phyloP scores from a whole-genome alignment of 1,284 basidiomycete genomes.

The Ustilago curta region DNA sequence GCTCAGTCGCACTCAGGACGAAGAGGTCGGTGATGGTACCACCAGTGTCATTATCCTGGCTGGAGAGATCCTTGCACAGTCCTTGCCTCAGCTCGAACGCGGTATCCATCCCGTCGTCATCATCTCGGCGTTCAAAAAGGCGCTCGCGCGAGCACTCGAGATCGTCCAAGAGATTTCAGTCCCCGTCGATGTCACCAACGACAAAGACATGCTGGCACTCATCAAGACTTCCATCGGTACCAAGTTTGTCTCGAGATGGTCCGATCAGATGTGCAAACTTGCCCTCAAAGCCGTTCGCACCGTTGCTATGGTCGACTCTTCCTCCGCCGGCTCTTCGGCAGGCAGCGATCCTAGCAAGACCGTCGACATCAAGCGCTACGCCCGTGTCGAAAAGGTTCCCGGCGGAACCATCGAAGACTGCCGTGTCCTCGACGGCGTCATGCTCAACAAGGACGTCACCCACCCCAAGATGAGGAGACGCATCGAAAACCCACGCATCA shows the following conservation, averaged over 20 bases:
- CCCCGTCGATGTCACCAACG: slow-evolving; percentile 87
- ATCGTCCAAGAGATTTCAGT: slow-evolving; percentile 88
- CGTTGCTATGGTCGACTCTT: slow-evolving; percentile 74
- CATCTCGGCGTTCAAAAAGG: slow-evolving; percentile 96
- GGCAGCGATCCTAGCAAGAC: slow-evolving; percentile 70
- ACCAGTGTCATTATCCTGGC: slow-evolving; percentile 97
- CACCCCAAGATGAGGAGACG: slow-evolving; percentile 95
- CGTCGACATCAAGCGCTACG: slow-evolving; percentile 98
- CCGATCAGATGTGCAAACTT: slow-evolving; percentile 94
- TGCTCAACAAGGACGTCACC: slow-evolving; percentile 99
- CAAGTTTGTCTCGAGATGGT: slow-evolving; percentile 96
- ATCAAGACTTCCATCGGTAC: slow-evolving; percentile 99
- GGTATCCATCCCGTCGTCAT: slow-evolving; percentile 99
- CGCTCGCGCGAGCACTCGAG: slow-evolving; percentile 87
- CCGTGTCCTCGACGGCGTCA: slow-evolving; percentile 86
- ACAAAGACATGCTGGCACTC: slow-evolving; percentile 91
- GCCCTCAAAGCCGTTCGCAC: slow-evolving; percentile 92
- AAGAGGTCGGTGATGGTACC: slow-evolving; percentile 98
- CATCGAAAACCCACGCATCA: slow-evolving; percentile 89
- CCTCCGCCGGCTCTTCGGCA: slow-evolving; percentile 26
- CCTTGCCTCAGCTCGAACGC: slow-evolving; percentile 88
- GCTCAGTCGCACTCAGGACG: slow-evolving; percentile 94
- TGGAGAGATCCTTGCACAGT: slow-evolving; percentile 98
- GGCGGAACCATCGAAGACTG: slow-evolving; percentile 97
- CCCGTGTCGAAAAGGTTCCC: slow-evolving; percentile 95